Percentiles rank a stretch among this genome's conserved stretches.
These are phyloP conservation scores for Chlorella sp. DNA, from an alignment of 139 green algal species.

Conservation along the genomic window DNA sequence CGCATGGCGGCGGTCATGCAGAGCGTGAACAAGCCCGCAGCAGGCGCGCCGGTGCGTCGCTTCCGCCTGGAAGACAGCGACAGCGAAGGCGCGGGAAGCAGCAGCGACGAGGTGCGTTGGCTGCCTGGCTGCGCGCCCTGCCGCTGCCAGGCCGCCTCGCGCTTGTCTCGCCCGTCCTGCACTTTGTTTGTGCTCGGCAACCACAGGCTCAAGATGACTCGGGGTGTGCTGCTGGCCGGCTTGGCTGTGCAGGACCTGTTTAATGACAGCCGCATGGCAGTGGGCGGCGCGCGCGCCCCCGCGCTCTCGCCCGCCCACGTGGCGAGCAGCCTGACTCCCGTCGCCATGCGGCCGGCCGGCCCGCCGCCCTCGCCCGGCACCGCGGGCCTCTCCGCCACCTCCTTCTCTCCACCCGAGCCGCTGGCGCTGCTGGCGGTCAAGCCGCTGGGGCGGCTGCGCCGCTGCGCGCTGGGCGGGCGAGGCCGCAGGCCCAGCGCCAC, in stretches of 20 bases:
- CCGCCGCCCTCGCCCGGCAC: not conserved
- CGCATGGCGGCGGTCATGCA: not conserved
- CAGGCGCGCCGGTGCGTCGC: not conserved
- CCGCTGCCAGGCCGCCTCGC: too few relatives aligned
- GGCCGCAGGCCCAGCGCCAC: slow-evolving; percentile 14
- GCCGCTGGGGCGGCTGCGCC: slow-evolving; percentile 3
- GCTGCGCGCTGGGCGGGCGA: not conserved
- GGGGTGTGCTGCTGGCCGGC: not conserved
- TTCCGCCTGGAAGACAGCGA: not conserved
- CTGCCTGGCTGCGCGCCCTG: too few relatives aligned
- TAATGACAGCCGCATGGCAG: slow-evolving; percentile 24
- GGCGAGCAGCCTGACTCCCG: not conserved
- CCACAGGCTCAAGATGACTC: too few relatives aligned
- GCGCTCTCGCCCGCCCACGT: not conserved
- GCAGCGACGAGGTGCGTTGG: slow-evolving; percentile 13
- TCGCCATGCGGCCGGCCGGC: not conserved
- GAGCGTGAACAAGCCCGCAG: slow-evolving; percentile 11
- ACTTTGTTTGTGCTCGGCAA: too few relatives aligned
- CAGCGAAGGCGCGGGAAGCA: not conserved
- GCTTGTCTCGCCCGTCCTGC: too few relatives aligned
- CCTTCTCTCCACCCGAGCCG: slow-evolving; percentile 15
- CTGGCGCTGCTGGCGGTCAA: slow-evolving; percentile 21
- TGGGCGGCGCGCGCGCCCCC: not conserved
- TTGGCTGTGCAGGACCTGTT: not conserved
- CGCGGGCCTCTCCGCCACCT: slow-evolving; percentile 21